Evolutionary conservation across 306 rosid species (phyloP).

Genomic region (Luffa acutangula): DNA sequence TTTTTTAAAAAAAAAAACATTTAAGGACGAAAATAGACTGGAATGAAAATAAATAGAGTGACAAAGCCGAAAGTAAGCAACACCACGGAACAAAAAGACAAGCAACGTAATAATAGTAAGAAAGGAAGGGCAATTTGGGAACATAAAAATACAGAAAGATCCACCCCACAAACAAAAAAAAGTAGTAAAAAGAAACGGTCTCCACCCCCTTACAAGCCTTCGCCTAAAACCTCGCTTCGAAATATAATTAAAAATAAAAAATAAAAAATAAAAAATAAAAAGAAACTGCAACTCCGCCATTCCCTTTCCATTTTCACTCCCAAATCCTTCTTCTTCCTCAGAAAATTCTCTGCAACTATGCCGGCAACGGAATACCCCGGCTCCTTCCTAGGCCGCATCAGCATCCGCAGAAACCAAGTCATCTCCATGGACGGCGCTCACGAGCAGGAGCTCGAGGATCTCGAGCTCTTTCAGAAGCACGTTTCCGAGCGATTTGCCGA

Average conservation of each 20-base stretch:
- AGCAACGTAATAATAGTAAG: neutral
- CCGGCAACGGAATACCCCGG: slow-evolving; percentile 69
- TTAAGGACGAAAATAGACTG: no score
- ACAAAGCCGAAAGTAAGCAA: neutral
- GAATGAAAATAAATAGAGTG: no score
- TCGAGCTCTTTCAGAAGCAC: slow-evolving; percentile 73
- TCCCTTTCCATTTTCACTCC: neutral
- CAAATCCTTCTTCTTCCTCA: neutral
- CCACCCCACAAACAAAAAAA: neutral
- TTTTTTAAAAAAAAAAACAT: no score
- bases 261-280: neutral
- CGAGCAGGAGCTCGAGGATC: slow-evolving; percentile 73
- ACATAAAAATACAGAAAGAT: neutral
- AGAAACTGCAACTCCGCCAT: neutral
- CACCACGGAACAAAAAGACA: neutral
- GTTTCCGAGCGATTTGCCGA: slow-evolving; percentile 56
- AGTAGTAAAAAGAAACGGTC: neutral
- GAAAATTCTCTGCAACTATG: slow-evolving; percentile 27
- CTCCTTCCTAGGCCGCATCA: slow-evolving; percentile 79
- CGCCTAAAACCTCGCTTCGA: neutral
- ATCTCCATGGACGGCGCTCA: slow-evolving; percentile 72
- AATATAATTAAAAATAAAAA: neutral
- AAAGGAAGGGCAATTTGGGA: neutral
- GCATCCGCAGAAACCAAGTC: slow-evolving; percentile 84
- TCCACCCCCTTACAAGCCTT: neutral